Percentiles rank a stretch among this genome's conserved stretches.
These are phyloP conservation scores for Eutrema salsugineum DNA, from an alignment of 441 rosid species.

Conservation along the genomic window DNA sequence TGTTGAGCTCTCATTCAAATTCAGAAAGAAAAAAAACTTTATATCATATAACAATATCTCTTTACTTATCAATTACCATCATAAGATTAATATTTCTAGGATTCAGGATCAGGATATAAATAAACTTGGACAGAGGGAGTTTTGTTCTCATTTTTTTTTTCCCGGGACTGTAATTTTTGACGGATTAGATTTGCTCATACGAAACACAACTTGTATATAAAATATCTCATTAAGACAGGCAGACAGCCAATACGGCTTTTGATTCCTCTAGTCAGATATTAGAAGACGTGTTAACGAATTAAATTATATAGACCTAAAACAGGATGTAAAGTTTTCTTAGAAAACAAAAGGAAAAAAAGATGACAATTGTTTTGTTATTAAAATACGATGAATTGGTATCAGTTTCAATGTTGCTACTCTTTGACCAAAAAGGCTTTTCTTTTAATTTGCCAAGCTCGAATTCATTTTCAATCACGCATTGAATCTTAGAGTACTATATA, in stretches of 20 bases:
- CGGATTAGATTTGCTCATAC: not conserved
- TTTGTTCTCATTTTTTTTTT: not conserved
- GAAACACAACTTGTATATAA: not conserved
- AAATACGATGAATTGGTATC: not conserved
- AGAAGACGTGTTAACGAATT: not conserved
- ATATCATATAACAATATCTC: no score
- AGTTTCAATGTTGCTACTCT: constrained; percentile 1
- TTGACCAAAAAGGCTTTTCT: not conserved
- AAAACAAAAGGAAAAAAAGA: no score
- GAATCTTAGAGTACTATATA: not conserved
- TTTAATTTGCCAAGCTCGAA: not conserved
- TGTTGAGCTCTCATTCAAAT: no score
- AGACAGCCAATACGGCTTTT: not conserved
- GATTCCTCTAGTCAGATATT: not conserved
- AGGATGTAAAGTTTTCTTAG: no score
- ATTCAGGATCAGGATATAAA: no score
- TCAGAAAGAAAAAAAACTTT: no score
- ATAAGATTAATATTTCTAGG: no score
- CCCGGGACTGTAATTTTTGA: not conserved
- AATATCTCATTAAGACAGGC: not conserved
- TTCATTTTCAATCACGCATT: not conserved
- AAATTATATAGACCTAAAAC: not conserved
- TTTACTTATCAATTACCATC: no score
- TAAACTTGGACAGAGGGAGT: not conserved
- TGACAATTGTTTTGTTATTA: not conserved